Conservation (phyloP, 192 early-diverging fungal genomes). For the Backusella australiensis region DNA sequence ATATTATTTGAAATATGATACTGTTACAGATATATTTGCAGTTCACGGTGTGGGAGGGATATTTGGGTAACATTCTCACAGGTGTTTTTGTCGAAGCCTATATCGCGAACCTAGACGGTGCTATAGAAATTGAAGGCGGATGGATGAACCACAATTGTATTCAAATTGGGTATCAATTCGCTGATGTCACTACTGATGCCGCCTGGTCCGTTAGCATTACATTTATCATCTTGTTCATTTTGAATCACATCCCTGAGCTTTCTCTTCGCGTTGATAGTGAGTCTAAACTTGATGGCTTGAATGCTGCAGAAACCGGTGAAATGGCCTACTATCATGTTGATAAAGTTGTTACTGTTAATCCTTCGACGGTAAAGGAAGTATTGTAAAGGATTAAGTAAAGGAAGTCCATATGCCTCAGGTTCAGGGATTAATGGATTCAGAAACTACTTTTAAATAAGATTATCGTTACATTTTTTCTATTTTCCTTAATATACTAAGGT, state of each 20-base stretch:
- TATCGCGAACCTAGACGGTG: conserved; percentile 70
- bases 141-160: conserved; percentile 78
- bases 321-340: conserved; percentile 47
- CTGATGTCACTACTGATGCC: conserved; percentile 67
- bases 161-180: conserved; percentile 82
- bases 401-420: neutral
- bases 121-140: conserved; percentile 60
- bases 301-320: conserved; percentile 85
- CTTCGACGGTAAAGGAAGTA: conserved; percentile 26
- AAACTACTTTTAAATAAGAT: neutral
- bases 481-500: neutral
- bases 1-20: conserved; percentile 83
- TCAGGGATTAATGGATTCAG: conserved; percentile 19
- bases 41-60: conserved; percentile 85
- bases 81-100: conserved; percentile 85
- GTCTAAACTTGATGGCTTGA: conserved; percentile 67
- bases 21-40: conserved; percentile 89
- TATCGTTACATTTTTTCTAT: neutral
- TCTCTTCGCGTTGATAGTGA: conserved; percentile 71
- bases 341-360: conserved; percentile 38
- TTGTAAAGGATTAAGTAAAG: conserved; percentile 18
- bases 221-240: conserved; percentile 64
- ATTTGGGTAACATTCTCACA: conserved; percentile 83
- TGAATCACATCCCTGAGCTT: conserved; percentile 80
- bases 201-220: conserved; percentile 77